These are phyloP conservation scores for Arctium minus DNA, from an alignment of 129 eudicot genomes.

Conservation along the genomic window DNA sequence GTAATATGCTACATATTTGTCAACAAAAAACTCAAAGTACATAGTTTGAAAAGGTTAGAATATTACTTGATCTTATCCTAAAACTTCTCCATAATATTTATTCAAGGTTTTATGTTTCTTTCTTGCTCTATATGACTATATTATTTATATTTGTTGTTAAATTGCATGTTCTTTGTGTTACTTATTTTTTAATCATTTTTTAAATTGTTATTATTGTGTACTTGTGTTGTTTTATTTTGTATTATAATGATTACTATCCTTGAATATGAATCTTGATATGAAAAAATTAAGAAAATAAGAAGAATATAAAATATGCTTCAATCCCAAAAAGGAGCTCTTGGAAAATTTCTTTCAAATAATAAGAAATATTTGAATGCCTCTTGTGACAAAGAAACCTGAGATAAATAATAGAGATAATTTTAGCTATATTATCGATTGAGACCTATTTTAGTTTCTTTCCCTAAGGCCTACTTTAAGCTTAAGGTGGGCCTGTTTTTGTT, in stretches of 20 bases:
- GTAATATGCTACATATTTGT: background rate
- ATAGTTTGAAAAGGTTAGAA: background rate
- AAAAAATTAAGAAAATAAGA: background rate
- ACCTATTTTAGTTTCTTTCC: background rate
- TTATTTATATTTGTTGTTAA: background rate
- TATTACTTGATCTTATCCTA: background rate
- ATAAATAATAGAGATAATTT: too few relatives aligned
- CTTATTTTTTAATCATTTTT: background rate
- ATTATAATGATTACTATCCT: background rate
- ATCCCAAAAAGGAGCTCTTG: background rate
- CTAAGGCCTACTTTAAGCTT: too few relatives aligned
- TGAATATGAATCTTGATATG: background rate
- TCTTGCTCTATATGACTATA: background rate
- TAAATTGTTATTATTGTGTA: background rate
- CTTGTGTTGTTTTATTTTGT: background rate
- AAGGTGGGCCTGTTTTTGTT: background rate
- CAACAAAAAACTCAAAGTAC: background rate
- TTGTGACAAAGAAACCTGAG: background rate
- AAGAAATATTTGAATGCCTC: background rate
- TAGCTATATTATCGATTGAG: background rate
- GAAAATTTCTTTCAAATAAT: background rate
- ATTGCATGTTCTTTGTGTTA: background rate
- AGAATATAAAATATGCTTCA: background rate
- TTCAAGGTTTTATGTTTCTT: background rate
- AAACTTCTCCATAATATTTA: background rate